A percentile compares a stretch with the other conserved stretches of the same genome.
Conservation (phyloP, 139 green algal species). For the Zygnema circumcarinatum region DNA sequence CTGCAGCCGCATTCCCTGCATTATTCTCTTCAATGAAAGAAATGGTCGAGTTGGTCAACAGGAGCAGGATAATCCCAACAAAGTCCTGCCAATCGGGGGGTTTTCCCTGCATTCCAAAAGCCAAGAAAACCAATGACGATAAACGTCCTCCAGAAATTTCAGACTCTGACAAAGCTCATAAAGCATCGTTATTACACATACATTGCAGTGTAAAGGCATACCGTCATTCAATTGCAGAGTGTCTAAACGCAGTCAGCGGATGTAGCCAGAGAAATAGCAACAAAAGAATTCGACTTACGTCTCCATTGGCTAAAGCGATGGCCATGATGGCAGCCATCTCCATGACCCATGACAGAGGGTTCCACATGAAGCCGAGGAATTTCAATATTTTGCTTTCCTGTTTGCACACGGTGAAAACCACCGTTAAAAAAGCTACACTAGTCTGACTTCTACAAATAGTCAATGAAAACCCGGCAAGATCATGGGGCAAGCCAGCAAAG, state of each 20-base stretch:
- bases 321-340: conserved; percentile 82
- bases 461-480: background rate
- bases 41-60: conserved; percentile 79
- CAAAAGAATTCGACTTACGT: no score
- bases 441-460: background rate
- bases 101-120: conserved; percentile 15
- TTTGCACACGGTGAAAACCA: no score
- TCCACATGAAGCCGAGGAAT: conserved; percentile 78
- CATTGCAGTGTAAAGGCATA: background rate
- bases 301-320: conserved; percentile 65
- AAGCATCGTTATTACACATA: background rate
- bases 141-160: background rate
- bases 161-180: background rate
- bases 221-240: no score
- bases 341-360: conserved; percentile 71
- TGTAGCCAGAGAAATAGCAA: no score
- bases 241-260: no score
- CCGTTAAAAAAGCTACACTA: background rate
- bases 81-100: conserved; percentile 64
- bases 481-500: background rate
- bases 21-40: conserved; percentile 57
- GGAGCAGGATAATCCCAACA: conserved; percentile 64
- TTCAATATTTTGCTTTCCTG: conserved; percentile 69
- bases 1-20: conserved; percentile 42
- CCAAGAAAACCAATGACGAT: background rate